Base-by-base conservation (phyloP, 2,329 filamentous ascomycete species). In the Delphinella strobiligena region DNA sequence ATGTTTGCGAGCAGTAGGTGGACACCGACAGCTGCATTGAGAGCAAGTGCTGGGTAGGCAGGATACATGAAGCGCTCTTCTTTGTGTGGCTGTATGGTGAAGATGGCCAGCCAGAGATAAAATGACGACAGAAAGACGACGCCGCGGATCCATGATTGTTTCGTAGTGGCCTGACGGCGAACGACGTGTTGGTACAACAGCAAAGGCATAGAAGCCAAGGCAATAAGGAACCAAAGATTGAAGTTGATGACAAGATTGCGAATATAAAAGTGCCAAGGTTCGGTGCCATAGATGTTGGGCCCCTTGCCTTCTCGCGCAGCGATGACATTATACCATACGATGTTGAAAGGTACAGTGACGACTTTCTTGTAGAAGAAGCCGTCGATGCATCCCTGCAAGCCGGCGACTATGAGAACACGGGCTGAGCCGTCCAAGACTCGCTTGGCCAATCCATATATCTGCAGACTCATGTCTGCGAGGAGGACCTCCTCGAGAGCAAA, bases 11-110 rank as follows among this genome's bases (percentile, higher is more conserved):
- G 69, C 2, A 93, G 54, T 42, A 93, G 81, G 58, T 96, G 87
- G 27, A 93, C 66, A 3, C 84, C 75, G 38, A 95, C 73, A 7
- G 89, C 83, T 2, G 88, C 88, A 53, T 94, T 95, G 27, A 98
- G 69, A 0, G 83, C 82, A 29, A 98, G 69, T 47, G 89, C 86
- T 1, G 91, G 91, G 53, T 98, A 98, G 2, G 78, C 83, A 0
- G 91, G 91, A 54, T 94, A 98, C 88, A 98, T 96, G 66, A 98
- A 98, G 5, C 91, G 74, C 62, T 98, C 91, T 59, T 98, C 91
- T 55, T 98, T 98, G 64, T 98, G 91, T 12, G 91, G 85, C 56
- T 98, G 91, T 7, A 82, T 58, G 0, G 84, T 89, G 63, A 98
- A 96, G 46, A 96, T 91, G 3, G 64, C 74, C 19, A 98, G 72